A percentile compares a stretch with the other conserved stretches of the same genome.
Conservation (phyloP, 441 rosid species). For the Bocquillonia castaneifolia region DNA sequence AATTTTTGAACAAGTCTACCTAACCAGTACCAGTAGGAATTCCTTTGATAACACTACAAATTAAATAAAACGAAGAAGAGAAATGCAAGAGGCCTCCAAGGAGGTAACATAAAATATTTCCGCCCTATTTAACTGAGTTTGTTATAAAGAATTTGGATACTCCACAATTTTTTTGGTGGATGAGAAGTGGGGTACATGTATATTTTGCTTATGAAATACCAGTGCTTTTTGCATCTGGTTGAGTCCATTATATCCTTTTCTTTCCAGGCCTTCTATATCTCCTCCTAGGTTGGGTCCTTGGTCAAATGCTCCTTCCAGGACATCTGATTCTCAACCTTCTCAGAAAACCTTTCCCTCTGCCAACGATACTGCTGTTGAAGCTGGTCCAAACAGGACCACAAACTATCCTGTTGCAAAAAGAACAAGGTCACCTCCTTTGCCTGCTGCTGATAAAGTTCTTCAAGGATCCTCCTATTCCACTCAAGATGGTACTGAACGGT, state of each 20-base stretch:
- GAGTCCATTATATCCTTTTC: conserved; percentile 22
- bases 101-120: background rate
- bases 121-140: background rate
- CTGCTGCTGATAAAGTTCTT: conserved; percentile 37
- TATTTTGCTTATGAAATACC: background rate
- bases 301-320: conserved; percentile 30
- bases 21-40: background rate
- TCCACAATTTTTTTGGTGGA: background rate
- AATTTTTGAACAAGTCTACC: background rate
- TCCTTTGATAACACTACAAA: background rate
- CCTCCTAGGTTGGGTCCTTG: conserved; percentile 45
- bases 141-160: background rate
- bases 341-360: conserved; percentile 34
- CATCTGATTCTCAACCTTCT: conserved; percentile 40
- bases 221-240: conserved; percentile 10
- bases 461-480: conserved; percentile 36
- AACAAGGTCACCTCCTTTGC: conserved; percentile 64
- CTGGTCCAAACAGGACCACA: conserved; percentile 30
- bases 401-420: conserved; percentile 48
- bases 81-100: background rate
- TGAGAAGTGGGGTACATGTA: background rate
- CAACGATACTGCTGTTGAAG: conserved; percentile 26
- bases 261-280: conserved; percentile 45
- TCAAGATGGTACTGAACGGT: conserved; percentile 67
- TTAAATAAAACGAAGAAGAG: background rate